Conservation (phyloP, 2,329 filamentous ascomycete species). For the Thielaviopsis ethacetica region DNA sequence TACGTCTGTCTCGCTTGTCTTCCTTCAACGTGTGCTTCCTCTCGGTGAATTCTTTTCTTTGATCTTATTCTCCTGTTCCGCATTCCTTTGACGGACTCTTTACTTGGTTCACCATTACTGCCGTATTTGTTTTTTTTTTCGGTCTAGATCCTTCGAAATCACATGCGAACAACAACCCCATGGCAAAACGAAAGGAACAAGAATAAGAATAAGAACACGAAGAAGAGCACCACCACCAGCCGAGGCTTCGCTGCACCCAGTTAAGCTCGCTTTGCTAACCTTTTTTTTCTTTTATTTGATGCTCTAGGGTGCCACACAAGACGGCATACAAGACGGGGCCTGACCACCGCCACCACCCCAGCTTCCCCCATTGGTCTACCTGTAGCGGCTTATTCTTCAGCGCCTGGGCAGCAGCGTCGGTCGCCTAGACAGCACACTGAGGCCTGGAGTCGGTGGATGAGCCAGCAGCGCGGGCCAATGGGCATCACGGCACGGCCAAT, state of each 20-base stretch:
- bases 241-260: not conserved
- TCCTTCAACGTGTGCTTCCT: not conserved
- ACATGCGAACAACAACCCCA: not conserved
- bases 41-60: not conserved
- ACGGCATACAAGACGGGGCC: not conserved
- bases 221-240: not conserved
- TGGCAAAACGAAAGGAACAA: not conserved
- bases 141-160: not conserved
- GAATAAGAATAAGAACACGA: not conserved
- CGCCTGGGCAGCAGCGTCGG: not conserved
- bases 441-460: conserved; percentile 12
- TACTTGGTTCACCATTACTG: not conserved
- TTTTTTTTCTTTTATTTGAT: not conserved
- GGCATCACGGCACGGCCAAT: conserved; percentile 3
- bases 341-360: not conserved
- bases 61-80: not conserved
- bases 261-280: not conserved
- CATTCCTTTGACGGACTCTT: not conserved
- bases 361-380: not conserved
- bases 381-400: not conserved
- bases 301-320: conserved; percentile 6
- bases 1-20: conserved; percentile 11
- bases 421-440: conserved; percentile 6
- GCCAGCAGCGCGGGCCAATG: conserved; percentile 8
- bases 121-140: not conserved